Evolutionary conservation across 1,139 yeast species (phyloP).

Genomic region (Taiozyma sp.): DNA sequence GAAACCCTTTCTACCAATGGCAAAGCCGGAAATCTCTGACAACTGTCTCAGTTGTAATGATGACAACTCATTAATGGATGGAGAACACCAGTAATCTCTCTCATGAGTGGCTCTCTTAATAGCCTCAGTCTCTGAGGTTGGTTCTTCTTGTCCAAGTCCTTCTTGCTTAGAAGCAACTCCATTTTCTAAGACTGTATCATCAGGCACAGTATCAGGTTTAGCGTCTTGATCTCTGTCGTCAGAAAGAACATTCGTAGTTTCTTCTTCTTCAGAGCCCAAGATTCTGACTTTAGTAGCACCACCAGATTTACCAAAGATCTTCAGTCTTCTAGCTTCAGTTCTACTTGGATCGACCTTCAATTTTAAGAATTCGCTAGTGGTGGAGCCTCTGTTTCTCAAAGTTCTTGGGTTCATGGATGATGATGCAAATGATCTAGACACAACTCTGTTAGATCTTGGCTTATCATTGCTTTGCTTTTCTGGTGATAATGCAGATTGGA

Average conservation of each 20-base stretch:
- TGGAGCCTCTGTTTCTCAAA: slow-evolving; percentile 10
- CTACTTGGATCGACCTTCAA: slow-evolving; percentile 34
- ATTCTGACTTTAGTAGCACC: slow-evolving; percentile 25
- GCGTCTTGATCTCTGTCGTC: slow-evolving; percentile 1
- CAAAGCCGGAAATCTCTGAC: slow-evolving; percentile 56
- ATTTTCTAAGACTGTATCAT: background rate
- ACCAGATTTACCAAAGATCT: slow-evolving; percentile 29
- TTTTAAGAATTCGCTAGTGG: slow-evolving; percentile 23
- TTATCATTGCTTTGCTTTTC: slow-evolving; percentile 8
- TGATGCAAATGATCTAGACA: slow-evolving; percentile 14
- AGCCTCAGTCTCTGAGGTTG: background rate
- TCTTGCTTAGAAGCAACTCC: slow-evolving; percentile 1
- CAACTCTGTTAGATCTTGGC: slow-evolving; percentile 5
- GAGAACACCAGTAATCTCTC: slow-evolving; percentile 71
- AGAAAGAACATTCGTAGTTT: background rate
- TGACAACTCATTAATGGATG: slow-evolving; percentile 54
- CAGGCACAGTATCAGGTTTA: background rate
- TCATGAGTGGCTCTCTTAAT: slow-evolving; percentile 20
- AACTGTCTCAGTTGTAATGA: slow-evolving; percentile 47
- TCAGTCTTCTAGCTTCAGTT: slow-evolving; percentile 34
- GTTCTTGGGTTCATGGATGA: slow-evolving; percentile 13
- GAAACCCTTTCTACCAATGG: slow-evolving; percentile 68
- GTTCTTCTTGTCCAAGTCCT: slow-evolving; percentile 2
- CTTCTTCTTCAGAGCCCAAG: slow-evolving; percentile 18
- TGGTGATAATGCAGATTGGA: slow-evolving; percentile 10